phyloP scores from a whole-genome alignment of 2,329 filamentous ascomycete species.

The Pseudogymnoascus sp. region DNA sequence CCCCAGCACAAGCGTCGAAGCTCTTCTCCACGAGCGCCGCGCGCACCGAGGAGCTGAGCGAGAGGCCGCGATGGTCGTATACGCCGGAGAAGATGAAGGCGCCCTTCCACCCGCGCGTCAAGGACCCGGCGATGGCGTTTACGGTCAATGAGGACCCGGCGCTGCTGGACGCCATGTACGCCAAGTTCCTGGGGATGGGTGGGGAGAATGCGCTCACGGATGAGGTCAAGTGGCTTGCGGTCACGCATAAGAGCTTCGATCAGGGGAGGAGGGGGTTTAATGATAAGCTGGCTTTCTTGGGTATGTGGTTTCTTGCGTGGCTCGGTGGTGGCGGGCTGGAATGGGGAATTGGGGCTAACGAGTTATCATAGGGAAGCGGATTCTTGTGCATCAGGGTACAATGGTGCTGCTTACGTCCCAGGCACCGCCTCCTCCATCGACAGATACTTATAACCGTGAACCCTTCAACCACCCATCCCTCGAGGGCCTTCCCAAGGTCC shows the following conservation, averaged over 20 bases:
- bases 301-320: constrained; percentile 40
- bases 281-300: constrained; percentile 81
- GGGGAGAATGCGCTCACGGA: constrained; percentile 72
- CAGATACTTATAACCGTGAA: constrained; percentile 43
- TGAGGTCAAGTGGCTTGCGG: constrained; percentile 91
- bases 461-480: constrained; percentile 67
- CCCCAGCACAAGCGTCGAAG: background rate
- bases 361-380: constrained; percentile 45
- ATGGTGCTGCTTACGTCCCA: constrained; percentile 44
- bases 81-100: constrained; percentile 66
- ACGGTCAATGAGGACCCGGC: constrained; percentile 68
- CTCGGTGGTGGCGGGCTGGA: background rate
- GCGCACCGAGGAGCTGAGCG: constrained; percentile 25
- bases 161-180: constrained; percentile 71
- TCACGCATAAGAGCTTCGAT: constrained; percentile 98
- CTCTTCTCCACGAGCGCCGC: constrained; percentile 6
- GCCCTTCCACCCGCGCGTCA: constrained; percentile 54
- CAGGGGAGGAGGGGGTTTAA: constrained; percentile 92
- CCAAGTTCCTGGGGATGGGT: constrained; percentile 63
- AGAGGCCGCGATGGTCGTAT: constrained; percentile 59
- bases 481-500: constrained; percentile 67
- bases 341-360: constrained; percentile 15
- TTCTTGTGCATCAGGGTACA: constrained; percentile 54
- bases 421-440: constrained; percentile 15
- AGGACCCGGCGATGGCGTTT: constrained; percentile 49